A percentile compares a stretch with the other conserved stretches of the same genome.
phyloP scores from a whole-genome alignment of 148 eudicot genomes.

The Cornus kousa region DNA sequence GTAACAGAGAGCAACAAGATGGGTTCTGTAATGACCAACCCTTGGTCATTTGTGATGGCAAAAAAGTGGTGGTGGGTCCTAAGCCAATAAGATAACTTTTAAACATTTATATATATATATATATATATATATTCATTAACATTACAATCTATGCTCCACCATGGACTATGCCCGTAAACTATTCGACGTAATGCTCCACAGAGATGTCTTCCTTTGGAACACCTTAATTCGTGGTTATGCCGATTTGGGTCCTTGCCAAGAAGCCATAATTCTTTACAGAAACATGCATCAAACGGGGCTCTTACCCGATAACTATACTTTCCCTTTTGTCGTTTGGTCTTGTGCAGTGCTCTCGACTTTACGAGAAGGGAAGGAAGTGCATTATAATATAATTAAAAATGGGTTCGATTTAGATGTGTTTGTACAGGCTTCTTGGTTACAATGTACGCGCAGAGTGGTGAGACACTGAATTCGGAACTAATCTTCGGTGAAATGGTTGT shows the following conservation, averaged over 20 bases:
- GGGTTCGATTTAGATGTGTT: conserved; percentile 16
- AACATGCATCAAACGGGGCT: conserved; percentile 17
- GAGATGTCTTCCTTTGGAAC: conserved; percentile 19
- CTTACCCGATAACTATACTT: conserved; percentile 22
- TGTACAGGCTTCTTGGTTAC: conserved; percentile 20
- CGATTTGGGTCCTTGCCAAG: conserved; percentile 10
- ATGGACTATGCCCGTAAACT: too few relatives aligned
- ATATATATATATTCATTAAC: too few relatives aligned
- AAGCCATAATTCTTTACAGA: conserved; percentile 14
- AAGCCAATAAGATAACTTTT: too few relatives aligned
- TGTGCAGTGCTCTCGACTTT: conserved; percentile 14
- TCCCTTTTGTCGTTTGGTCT: conserved; percentile 17
- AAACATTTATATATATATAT: too few relatives aligned
- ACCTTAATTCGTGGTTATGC: conserved; percentile 23
- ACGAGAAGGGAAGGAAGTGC: conserved; percentile 21
- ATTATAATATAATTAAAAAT: conserved; percentile 11
- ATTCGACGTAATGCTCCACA: background rate
- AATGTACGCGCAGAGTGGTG: conserved; percentile 19
- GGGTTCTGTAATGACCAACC: too few relatives aligned
- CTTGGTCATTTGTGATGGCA: too few relatives aligned
- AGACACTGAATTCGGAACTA: background rate
- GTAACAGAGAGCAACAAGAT: too few relatives aligned
- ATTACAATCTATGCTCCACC: too few relatives aligned
- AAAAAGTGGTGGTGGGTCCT: too few relatives aligned
- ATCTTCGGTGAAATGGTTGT: conserved; percentile 13